Evolutionary conservation across 768 basidiomycete genomes (phyloP).

Genomic region (Dacryopinax primogenitus): DNA sequence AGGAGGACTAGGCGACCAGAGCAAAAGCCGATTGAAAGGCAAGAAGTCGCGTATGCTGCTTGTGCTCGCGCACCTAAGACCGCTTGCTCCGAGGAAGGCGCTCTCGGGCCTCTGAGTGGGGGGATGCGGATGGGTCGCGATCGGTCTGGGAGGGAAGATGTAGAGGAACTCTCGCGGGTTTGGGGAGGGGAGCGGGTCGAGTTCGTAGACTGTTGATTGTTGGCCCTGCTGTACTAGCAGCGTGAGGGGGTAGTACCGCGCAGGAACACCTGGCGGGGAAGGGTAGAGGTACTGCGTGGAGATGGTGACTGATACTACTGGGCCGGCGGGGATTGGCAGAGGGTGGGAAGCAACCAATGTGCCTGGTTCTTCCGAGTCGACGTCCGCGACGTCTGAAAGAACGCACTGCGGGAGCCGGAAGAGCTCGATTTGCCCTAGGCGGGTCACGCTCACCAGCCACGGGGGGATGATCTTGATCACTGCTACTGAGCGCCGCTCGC

Average conservation of each 20-base stretch:
- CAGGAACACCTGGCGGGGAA: background rate
- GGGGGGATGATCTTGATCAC: conserved; percentile 4
- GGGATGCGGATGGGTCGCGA: background rate
- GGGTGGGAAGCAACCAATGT: background rate
- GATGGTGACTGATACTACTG: background rate
- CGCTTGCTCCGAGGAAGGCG: background rate
- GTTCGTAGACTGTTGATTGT: background rate
- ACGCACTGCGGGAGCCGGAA: conserved; percentile 1
- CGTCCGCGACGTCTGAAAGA: background rate
- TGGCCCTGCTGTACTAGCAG: background rate
- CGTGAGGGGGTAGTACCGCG: background rate
- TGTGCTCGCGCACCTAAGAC: background rate
- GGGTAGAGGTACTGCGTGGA: background rate
- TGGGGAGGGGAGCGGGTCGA: background rate
- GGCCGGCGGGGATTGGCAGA: background rate
- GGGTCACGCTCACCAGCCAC: conserved; percentile 1
- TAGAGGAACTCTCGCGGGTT: background rate
- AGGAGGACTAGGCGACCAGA: background rate
- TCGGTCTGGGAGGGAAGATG: background rate
- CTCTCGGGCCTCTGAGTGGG: background rate
- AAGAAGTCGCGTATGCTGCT: conserved; percentile 3
- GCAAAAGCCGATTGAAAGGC: background rate
- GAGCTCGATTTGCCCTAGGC: background rate
- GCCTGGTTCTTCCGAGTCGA: background rate
- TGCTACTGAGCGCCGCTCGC: background rate